phyloP scores from a whole-genome alignment of 1,284 basidiomycete genomes.

The Tylopilus sp. region DNA sequence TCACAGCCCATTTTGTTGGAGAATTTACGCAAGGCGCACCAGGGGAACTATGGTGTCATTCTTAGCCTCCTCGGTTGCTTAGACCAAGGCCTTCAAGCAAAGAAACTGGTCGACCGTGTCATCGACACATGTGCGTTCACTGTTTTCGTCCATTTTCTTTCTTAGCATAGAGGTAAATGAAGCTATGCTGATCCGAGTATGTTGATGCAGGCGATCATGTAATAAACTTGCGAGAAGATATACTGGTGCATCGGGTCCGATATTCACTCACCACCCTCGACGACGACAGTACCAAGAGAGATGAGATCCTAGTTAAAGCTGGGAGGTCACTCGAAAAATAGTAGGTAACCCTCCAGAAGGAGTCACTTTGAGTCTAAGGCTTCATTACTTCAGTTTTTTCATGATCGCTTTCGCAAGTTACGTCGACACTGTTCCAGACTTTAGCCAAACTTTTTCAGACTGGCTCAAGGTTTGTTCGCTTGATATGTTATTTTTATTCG shows the following conservation, averaged over 20 bases:
- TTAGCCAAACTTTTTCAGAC: slow-evolving; percentile 72
- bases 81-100: slow-evolving; percentile 76
- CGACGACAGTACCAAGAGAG: slow-evolving; percentile 52
- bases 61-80: slow-evolving; percentile 85
- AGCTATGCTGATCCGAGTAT: slow-evolving; percentile 12
- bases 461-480: slow-evolving; percentile 75
- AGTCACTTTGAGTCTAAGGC: slow-evolving; percentile 3
- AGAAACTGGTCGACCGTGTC: slow-evolving; percentile 82
- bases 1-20: slow-evolving; percentile 77
- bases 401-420: slow-evolving; percentile 93
- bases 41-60: slow-evolving; percentile 87
- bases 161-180: neutral
- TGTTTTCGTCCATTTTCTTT: neutral
- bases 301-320: slow-evolving; percentile 57
- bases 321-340: slow-evolving; percentile 77
- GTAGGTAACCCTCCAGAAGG: slow-evolving; percentile 37
- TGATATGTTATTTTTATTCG: neutral
- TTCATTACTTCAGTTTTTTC: slow-evolving; percentile 67
- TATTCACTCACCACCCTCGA: slow-evolving; percentile 80
- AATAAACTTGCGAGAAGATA: slow-evolving; percentile 84
- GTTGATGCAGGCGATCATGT: slow-evolving; percentile 68
- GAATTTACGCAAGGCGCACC: slow-evolving; percentile 77
- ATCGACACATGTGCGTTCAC: slow-evolving; percentile 76
- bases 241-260: slow-evolving; percentile 76
- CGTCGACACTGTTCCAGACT: slow-evolving; percentile 68